Evolutionary conservation across 225 moss, liverwort and hornwort species (phyloP).

Genomic region (Polytrichum formosum): DNA sequence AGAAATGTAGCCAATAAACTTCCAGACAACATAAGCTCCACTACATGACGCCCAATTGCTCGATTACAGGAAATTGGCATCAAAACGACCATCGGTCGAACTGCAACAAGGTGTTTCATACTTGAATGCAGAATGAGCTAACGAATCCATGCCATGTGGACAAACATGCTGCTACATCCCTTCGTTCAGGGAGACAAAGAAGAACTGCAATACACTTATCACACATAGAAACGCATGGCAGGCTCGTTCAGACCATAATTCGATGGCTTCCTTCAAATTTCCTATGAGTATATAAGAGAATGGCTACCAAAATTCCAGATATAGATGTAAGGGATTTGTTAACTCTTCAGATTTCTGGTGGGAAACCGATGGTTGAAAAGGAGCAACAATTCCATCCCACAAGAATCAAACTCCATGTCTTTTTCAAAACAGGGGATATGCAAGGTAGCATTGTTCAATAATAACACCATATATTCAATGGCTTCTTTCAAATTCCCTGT

Average conservation of each 20-base stretch:
- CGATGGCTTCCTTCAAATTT: too few relatives aligned
- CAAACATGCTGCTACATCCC: neutral
- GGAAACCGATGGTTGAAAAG: too few relatives aligned
- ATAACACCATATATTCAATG: neutral
- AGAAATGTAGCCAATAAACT: neutral
- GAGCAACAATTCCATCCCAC: neutral
- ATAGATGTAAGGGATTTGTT: too few relatives aligned
- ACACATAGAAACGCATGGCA: too few relatives aligned
- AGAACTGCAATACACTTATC: neutral
- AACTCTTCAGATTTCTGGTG: too few relatives aligned
- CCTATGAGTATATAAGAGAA: too few relatives aligned
- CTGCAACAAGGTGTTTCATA: neutral
- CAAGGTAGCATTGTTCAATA: neutral
- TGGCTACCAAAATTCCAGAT: too few relatives aligned
- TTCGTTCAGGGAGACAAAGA: neutral
- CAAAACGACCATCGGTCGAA: neutral
- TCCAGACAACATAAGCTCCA: neutral
- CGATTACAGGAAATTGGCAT: neutral
- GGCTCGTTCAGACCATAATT: too few relatives aligned
- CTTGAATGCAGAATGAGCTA: neutral
- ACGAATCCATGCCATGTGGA: neutral
- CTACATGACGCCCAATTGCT: neutral
- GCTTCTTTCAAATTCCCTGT: too few relatives aligned
- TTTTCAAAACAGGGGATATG: neutral
- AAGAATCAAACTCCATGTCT: neutral